Percentiles rank a stretch among this genome's conserved stretches.
These are phyloP conservation scores for Pterocarpus macrocarpus DNA, from an alignment of 306 rosid genomes.

Conservation along the genomic window DNA sequence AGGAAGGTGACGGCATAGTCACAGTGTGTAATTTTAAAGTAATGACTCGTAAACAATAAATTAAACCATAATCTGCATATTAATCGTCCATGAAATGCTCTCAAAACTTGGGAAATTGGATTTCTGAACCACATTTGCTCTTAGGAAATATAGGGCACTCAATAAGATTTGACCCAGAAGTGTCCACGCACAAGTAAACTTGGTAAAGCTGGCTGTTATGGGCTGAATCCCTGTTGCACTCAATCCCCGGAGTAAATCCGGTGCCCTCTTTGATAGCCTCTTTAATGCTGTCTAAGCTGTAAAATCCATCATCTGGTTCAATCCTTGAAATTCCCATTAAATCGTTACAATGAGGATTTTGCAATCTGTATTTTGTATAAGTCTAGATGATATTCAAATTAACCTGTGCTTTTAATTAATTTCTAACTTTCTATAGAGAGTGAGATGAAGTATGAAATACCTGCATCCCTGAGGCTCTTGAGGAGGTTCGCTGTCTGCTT, in stretches of 20 bases:
- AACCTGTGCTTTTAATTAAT: background rate
- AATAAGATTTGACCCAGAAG: slow-evolving; percentile 63
- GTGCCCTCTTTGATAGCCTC: slow-evolving; percentile 54
- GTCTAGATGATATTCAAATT: background rate
- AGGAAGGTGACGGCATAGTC: background rate
- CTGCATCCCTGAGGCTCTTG: slow-evolving; percentile 60
- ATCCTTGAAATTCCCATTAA: slow-evolving; percentile 45
- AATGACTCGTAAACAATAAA: background rate
- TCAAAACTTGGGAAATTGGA: slow-evolving; percentile 67
- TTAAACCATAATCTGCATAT: no score
- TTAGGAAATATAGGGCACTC: slow-evolving; percentile 67
- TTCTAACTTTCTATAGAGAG: background rate
- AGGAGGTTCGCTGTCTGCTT: slow-evolving; percentile 70
- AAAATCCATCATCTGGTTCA: slow-evolving; percentile 53
- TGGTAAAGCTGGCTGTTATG: slow-evolving; percentile 62
- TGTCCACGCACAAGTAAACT: slow-evolving; percentile 72
- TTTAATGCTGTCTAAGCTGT: slow-evolving; percentile 52
- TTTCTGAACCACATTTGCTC: slow-evolving; percentile 50
- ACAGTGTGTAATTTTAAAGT: background rate
- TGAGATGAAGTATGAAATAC: slow-evolving; percentile 27
- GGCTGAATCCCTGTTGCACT: slow-evolving; percentile 60
- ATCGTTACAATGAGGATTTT: background rate
- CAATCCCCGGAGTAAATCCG: slow-evolving; percentile 55
- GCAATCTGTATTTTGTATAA: background rate
- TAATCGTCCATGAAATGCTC: background rate